A percentile compares a stretch with the other conserved stretches of the same genome.
These are phyloP conservation scores for Bothriochloa decipiens DNA, from an alignment of 176 grass and related monocot genomes.

Conservation along the genomic window DNA sequence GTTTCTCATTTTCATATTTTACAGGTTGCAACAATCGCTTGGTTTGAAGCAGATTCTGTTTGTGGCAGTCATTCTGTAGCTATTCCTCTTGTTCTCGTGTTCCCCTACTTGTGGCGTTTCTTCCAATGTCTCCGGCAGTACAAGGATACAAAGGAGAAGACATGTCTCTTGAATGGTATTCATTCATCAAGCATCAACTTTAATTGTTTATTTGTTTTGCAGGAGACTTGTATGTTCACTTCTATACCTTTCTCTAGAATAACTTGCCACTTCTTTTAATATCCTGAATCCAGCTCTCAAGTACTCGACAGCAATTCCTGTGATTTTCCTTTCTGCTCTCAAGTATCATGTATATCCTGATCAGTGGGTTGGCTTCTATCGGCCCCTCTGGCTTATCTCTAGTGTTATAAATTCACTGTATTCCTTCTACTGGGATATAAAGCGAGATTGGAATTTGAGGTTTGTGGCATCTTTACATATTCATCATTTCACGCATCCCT, in stretches of 20 bases:
- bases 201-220: conserved; percentile 2
- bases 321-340: conserved; percentile 92
- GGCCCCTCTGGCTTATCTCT: conserved; percentile 90
- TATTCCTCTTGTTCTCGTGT: conserved; percentile 92
- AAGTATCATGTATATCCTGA: conserved; percentile 92
- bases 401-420: conserved; percentile 86
- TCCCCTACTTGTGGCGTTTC: conserved; percentile 91
- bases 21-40: conserved; percentile 96
- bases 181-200: conserved; percentile 28
- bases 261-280: conserved; percentile 32
- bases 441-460: conserved; percentile 98
- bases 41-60: conserved; percentile 99
- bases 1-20: conserved; percentile 32
- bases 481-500: conserved; percentile 9
- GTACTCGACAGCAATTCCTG: conserved; percentile 89
- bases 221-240: conserved; percentile 25
- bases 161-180: conserved; percentile 91
- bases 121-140: conserved; percentile 97
- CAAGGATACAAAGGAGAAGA: conserved; percentile 94
- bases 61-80: conserved; percentile 94
- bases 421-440: conserved; percentile 99
- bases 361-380: conserved; percentile 78
- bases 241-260: conserved; percentile 11
- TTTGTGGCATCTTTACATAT: conserved; percentile 29
- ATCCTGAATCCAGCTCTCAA: conserved; percentile 74